Conservation (phyloP, 2,329 filamentous ascomycete genomes). For the Amylocarpus encephaloides region DNA sequence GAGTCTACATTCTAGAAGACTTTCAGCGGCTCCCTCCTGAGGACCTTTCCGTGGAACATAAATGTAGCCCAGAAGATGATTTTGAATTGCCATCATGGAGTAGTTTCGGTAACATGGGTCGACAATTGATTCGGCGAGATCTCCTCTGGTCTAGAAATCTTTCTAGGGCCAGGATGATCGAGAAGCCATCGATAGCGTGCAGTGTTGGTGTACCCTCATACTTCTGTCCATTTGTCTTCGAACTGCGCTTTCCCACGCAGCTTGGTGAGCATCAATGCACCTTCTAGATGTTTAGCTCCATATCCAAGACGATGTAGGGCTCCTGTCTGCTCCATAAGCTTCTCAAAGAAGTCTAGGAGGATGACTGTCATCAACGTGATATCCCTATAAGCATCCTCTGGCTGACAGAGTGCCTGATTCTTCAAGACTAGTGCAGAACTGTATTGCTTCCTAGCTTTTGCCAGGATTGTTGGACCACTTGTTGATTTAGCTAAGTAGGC, state of each 20-base stretch:
- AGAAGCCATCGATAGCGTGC: too few relatives aligned
- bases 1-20: too few relatives aligned
- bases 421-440: neutral
- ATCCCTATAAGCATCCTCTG: neutral
- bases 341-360: conserved; percentile 8
- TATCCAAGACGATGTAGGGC: neutral
- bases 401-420: neutral
- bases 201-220: too few relatives aligned
- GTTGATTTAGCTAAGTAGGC: conserved; percentile 6
- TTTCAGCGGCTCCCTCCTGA: too few relatives aligned
- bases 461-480: neutral
- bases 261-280: conserved; percentile 2
- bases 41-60: too few relatives aligned
- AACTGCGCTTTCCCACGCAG: conserved; percentile 1
- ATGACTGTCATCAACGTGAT: conserved; percentile 3
- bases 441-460: conserved; percentile 2
- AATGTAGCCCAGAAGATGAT: too few relatives aligned
- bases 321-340: neutral
- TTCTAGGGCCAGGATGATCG: too few relatives aligned
- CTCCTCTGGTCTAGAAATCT: too few relatives aligned
- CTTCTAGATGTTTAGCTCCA: conserved; percentile 2
- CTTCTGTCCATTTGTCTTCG: too few relatives aligned
- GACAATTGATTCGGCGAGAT: too few relatives aligned
- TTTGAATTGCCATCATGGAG: too few relatives aligned
- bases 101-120: too few relatives aligned